Percentiles rank a stretch among this genome's conserved stretches.
phyloP scores from a whole-genome alignment of 371 early-diverging fungal genomes.

The Syncephalastrum racemosum region DNA sequence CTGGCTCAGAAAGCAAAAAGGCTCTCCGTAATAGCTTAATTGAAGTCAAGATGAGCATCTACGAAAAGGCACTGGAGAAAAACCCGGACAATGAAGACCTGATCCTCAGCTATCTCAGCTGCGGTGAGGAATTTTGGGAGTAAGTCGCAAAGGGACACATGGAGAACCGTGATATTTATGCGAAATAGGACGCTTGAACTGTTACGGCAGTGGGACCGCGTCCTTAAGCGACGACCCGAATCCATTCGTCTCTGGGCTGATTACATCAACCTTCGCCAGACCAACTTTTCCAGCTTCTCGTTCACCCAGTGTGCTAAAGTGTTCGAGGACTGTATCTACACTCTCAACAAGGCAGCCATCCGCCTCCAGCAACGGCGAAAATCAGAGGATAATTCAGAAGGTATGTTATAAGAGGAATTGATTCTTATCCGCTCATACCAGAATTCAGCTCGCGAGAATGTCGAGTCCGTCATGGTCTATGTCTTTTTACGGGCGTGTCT shows the following conservation, averaged over 20 bases:
- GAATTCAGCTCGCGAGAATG: conserved; percentile 30
- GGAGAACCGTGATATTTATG: not conserved
- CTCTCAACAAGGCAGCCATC: conserved; percentile 20
- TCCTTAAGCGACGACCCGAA: conserved; percentile 49
- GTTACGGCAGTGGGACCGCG: conserved; percentile 71
- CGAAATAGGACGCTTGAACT: conserved; percentile 46
- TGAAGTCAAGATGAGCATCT: conserved; percentile 76
- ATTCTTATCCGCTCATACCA: not conserved
- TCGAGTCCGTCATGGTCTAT: conserved; percentile 65
- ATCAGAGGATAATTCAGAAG: conserved; percentile 17
- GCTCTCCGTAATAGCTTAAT: conserved; percentile 47
- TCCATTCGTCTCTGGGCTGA: conserved; percentile 70
- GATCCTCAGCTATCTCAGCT: conserved; percentile 57
- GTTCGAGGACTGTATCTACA: conserved; percentile 64
- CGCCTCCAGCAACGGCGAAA: conserved; percentile 11
- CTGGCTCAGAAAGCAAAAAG: conserved; percentile 15
- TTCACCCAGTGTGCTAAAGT: conserved; percentile 61
- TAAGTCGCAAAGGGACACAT: conserved; percentile 23
- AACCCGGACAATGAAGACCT: conserved; percentile 64
- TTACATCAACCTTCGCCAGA: conserved; percentile 76
- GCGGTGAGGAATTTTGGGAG: conserved; percentile 65
- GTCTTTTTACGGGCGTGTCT: conserved; percentile 62
- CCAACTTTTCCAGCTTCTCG: conserved; percentile 69
- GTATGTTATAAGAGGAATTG: conserved; percentile 2
- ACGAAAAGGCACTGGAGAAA: conserved; percentile 67